These are phyloP conservation scores for Paecilomyces sp. DNA, from an alignment of 2,329 filamentous ascomycete genomes.

Conservation along the genomic window DNA sequence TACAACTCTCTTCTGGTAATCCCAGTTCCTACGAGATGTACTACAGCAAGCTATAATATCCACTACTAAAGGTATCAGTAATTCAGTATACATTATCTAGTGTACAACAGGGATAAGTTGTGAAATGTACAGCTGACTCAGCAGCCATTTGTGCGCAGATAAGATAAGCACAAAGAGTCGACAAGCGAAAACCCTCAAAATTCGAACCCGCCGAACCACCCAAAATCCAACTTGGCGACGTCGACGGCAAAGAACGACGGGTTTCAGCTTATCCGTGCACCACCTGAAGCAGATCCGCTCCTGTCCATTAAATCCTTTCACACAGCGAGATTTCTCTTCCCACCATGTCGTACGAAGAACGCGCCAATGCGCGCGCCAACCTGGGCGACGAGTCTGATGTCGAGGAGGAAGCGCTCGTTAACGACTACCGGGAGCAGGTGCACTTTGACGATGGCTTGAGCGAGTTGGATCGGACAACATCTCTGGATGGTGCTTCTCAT, in stretches of 20 bases:
- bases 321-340: constrained; percentile 9
- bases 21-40: no score
- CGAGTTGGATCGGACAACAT: constrained; percentile 69
- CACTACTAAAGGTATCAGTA: no score
- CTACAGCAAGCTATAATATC: no score
- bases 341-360: constrained; percentile 41
- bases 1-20: no score
- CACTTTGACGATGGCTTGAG: constrained; percentile 84
- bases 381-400: constrained; percentile 80
- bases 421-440: constrained; percentile 94
- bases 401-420: constrained; percentile 91
- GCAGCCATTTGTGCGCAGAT: constrained; percentile 23
- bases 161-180: constrained; percentile 39
- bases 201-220: constrained; percentile 26
- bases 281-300: not conserved
- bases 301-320: constrained; percentile 4
- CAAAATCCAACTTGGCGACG: constrained; percentile 31
- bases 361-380: constrained; percentile 33
- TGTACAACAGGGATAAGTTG: no score
- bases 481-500: constrained; percentile 63
- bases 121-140: constrained; percentile 24
- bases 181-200: constrained; percentile 41
- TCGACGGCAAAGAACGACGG: constrained; percentile 15
- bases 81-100: no score
- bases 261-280: constrained; percentile 12